Base-by-base conservation (phyloP, 768 basidiomycete genomes). In the Tylopilus plumbeoviolaceoides region DNA sequence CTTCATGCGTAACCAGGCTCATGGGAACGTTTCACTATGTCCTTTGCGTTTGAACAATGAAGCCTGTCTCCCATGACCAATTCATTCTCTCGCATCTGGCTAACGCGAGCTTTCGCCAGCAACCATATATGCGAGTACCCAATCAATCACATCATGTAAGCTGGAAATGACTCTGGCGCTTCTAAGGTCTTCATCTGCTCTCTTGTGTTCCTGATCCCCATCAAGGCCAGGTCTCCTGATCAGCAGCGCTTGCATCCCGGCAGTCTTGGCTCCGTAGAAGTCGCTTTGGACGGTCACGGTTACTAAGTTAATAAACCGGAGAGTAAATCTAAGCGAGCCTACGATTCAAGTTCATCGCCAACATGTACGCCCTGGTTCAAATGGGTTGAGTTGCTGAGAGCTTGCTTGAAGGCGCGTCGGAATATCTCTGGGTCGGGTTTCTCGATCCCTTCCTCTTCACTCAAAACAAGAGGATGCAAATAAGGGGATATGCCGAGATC, bases 311-410 rank as follows among this genome's bases (percentile, higher is more conserved):
- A 47, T 33, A 44, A 47, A 31, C 23, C 25, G 36, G 10, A 45
- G 27, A 21, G 36, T n/a, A 18, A 14, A 21, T 23, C 47, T 21
- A 5, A 42, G 28, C 17, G n/a, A 40, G 57, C 78, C 56, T 59
- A 89, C 89, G 78, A 77, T 45, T 74, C 63, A 28, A 89, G 63
- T 56, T 91, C 88, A 63, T 92, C 89, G 1, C 90, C 90, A 38
- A 91, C 78, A 57, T 92, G 89, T 18, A 91, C 61, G 33, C 77
- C 78, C 59, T 86, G 73, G 33, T 61, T 48, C 7, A 50, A 28
- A 38, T 35, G 44, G 5, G 30, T 15, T 12, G 36, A 10, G 20
- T 35, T 20, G 15, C 43, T 48, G 4, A 49, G 21, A 9, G 52
- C 53, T n/a, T 46, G 44, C 18, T 44, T 68, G 33, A 73, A 61